A percentile compares a stretch with the other conserved stretches of the same genome.
Conservation (phyloP, 352 stramenopile genomes). For the Globisporangium acanthophoron region DNA sequence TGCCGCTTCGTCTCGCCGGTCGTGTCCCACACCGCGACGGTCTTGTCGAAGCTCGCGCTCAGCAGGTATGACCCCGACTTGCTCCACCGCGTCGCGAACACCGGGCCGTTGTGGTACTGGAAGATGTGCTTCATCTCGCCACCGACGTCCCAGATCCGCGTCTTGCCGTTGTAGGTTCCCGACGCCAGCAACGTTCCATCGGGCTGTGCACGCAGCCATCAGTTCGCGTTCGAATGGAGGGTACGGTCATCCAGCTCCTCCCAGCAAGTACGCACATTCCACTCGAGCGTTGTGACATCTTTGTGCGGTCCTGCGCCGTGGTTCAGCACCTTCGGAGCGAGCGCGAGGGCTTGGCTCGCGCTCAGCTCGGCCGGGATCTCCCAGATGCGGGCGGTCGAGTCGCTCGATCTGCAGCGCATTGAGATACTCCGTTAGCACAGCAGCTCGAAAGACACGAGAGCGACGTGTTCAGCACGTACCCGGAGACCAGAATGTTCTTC, state of each 20-base stretch:
- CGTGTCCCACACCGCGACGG: constrained; percentile 75
- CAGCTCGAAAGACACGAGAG: not conserved
- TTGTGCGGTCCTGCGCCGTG: constrained; percentile 91
- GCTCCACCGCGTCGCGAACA: constrained; percentile 84
- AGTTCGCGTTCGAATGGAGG: not conserved
- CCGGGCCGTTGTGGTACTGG: constrained; percentile 78
- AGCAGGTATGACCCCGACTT: constrained; percentile 68
- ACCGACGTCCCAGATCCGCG: constrained; percentile 64
- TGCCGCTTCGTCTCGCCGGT: constrained; percentile 89
- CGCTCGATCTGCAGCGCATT: constrained; percentile 59
- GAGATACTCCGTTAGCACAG: not conserved
- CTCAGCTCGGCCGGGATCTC: constrained; percentile 72
- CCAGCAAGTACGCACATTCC: constrained; percentile 74
- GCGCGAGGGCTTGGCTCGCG: constrained; percentile 23
- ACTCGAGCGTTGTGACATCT: constrained; percentile 98
- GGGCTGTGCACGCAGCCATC: constrained; percentile 28
- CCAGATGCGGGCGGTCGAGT: constrained; percentile 95
- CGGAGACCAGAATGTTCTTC: constrained; percentile 94
- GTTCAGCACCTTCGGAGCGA: constrained; percentile 52
- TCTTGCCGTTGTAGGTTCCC: constrained; percentile 95
- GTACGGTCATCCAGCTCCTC: not conserved
- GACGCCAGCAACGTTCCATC: constrained; percentile 91
- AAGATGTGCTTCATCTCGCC: constrained; percentile 83
- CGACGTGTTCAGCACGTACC: constrained; percentile 19
- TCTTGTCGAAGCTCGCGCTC: constrained; percentile 85